Base-by-base conservation (phyloP, 1,284 basidiomycete species). In the Caloboletus firmus region DNA sequence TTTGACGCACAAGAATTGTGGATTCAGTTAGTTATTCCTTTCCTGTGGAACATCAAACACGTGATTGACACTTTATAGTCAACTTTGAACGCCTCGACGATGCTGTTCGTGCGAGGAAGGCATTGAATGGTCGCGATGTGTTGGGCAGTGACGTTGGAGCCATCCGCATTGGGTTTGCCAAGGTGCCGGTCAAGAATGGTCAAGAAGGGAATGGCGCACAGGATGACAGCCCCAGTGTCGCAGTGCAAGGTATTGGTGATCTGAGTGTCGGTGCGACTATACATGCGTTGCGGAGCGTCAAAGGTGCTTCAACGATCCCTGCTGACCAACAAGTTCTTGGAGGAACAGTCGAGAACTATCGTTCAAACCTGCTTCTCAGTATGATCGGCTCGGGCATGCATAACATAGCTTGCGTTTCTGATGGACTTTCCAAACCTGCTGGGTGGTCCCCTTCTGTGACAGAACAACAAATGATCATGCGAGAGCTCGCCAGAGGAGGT, bases 1-100 rank as follows among this genome's bases (percentile, higher is more conserved):
- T 9, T 76, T 99, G 63, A 94, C 93, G 3, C 94, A 97, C 78
- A 99, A 99, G 76, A 95, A 95, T 69, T 98, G 92, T 70, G 95
- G 93, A 43, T 95, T 94, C 76, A 91, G 88, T 91, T 57, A 68
- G 89, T 83, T 2, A 24, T 56, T 45, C 37, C 18, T 45, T 37
- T 34, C 10, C 42, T 43, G 41, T 32, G 20, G 47, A 48, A 22
- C 18, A 4, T 49, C 18, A 15, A 24, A 43, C 26, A 20, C 4
- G 31, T 43, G 37, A 37, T 26, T 64, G 5, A 59, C 55, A 51
- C 45, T 39, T 41, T 47, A 35, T 54, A 86, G 90, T 98, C 77
- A 99, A 99, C 72, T 99, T 97, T 72, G 96, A 99, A 73, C 87
- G 93, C 53, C 79, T 98, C 44, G 97, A 98, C 68, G 95, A 98